A percentile compares a stretch with the other conserved stretches of the same genome.
These are phyloP conservation scores for Akanthomyces dipterigenus DNA, from an alignment of 2,329 filamentous ascomycete species.

Conservation along the genomic window DNA sequence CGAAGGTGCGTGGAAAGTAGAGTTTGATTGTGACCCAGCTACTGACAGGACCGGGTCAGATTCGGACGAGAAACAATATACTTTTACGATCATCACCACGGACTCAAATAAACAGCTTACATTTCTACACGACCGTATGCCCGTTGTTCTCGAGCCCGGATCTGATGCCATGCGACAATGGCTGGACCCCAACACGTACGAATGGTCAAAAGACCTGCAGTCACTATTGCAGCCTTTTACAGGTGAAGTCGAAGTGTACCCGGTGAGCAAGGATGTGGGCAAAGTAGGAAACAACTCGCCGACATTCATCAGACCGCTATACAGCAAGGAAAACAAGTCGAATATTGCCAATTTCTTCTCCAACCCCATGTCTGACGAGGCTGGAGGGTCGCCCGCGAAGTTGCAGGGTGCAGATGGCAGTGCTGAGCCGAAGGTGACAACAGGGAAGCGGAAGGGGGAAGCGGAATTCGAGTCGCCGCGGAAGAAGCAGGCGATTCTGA, in stretches of 20 bases:
- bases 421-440: neutral
- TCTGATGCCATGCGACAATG: slow-evolving; percentile 64
- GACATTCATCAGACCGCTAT: slow-evolving; percentile 72
- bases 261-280: slow-evolving; percentile 81
- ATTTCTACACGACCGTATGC: slow-evolving; percentile 94
- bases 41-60: slow-evolving; percentile 28
- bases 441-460: neutral
- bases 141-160: slow-evolving; percentile 76
- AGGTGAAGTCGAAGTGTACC: slow-evolving; percentile 76
- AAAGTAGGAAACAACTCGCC: slow-evolving; percentile 91
- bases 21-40: neutral
- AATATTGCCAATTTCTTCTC: slow-evolving; percentile 91
- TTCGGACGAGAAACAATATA: slow-evolving; percentile 66
- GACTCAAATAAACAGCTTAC: slow-evolving; percentile 73
- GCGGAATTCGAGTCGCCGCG: neutral
- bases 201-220: slow-evolving; percentile 77
- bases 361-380: neutral
- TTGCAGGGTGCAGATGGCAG: neutral
- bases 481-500: neutral
- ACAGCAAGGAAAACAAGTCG: slow-evolving; percentile 80
- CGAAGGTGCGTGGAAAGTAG: slow-evolving; percentile 47
- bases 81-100: slow-evolving; percentile 92
- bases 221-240: slow-evolving; percentile 69
- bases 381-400: neutral
- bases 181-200: slow-evolving; percentile 65